Conservation (phyloP, 805 yeast species). For the Myxozyma geophila region DNA sequence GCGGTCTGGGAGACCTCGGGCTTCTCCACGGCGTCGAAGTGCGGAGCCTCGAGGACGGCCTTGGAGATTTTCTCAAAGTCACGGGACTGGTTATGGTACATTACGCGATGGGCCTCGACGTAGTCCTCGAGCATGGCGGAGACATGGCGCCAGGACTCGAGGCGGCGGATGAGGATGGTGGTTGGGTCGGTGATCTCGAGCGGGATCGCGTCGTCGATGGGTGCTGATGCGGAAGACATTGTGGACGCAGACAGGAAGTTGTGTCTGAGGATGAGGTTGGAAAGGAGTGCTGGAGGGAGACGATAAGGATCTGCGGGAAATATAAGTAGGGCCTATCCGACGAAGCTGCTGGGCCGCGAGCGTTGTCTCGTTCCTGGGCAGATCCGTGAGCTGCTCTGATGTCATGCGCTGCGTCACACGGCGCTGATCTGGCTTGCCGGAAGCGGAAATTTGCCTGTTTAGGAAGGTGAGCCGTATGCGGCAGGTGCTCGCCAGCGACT, state of each 20-base stretch:
- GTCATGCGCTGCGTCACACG: not conserved
- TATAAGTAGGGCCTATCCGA: not conserved
- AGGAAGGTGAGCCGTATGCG: too few relatives aligned
- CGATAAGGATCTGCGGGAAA: not conserved
- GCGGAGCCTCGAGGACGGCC: slow-evolving; percentile 45
- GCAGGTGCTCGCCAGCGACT: too few relatives aligned
- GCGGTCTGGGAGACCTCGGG: slow-evolving; percentile 14
- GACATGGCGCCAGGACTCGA: slow-evolving; percentile 49
- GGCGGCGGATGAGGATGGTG: slow-evolving; percentile 44
- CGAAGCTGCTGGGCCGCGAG: too few relatives aligned
- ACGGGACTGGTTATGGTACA: slow-evolving; percentile 42
- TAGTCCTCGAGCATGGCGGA: slow-evolving; percentile 43
- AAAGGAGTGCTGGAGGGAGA: not conserved
- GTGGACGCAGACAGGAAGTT: not conserved
- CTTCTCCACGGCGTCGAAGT: slow-evolving; percentile 40
- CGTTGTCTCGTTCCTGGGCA: not conserved
- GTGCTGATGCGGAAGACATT: slow-evolving; percentile 2
- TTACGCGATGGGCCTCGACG: slow-evolving; percentile 40
- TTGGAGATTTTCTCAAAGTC: slow-evolving; percentile 47
- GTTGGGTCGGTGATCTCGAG: slow-evolving; percentile 46
- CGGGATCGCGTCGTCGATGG: slow-evolving; percentile 33
- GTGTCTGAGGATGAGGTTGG: not conserved
- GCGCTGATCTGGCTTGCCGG: not conserved
- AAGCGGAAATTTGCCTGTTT: not conserved
- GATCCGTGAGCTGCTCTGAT: not conserved